A percentile compares a stretch with the other conserved stretches of the same genome.
These are phyloP conservation scores for Setaria viridis DNA, from an alignment of 202 grass and related monocot genomes.

Conservation along the genomic window DNA sequence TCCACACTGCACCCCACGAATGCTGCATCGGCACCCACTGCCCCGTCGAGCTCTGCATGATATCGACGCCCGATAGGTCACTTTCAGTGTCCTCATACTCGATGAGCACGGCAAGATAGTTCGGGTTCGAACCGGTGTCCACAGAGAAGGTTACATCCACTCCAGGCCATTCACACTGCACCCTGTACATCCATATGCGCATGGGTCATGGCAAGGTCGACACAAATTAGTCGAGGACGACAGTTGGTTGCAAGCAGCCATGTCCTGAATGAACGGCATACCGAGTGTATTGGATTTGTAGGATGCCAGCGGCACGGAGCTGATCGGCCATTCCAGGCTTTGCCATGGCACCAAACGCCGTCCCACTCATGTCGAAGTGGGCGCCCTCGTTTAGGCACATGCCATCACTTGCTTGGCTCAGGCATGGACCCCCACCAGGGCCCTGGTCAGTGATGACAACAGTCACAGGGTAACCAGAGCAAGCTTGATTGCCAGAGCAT, in stretches of 20 bases:
- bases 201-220: slow-evolving; percentile 5
- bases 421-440: slow-evolving; percentile 55
- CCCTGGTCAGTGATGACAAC: slow-evolving; percentile 76
- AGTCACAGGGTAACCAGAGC: slow-evolving; percentile 78
- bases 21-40: slow-evolving; percentile 70
- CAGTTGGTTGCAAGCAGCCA: not conserved
- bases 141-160: slow-evolving; percentile 64
- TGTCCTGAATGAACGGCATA: slow-evolving; percentile 24
- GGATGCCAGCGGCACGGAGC: slow-evolving; percentile 62
- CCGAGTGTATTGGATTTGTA: slow-evolving; percentile 71
- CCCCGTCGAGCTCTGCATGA: slow-evolving; percentile 39
- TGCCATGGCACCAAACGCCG: slow-evolving; percentile 76
- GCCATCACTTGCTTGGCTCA: slow-evolving; percentile 45
- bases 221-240: not conserved
- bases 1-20: slow-evolving; percentile 82
- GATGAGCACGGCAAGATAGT: slow-evolving; percentile 69
- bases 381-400: slow-evolving; percentile 64
- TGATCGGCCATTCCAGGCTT: slow-evolving; percentile 63
- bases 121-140: slow-evolving; percentile 66
- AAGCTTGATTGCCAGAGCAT: slow-evolving; percentile 67
- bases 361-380: slow-evolving; percentile 86
- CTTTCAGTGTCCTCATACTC: slow-evolving; percentile 67
- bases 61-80: slow-evolving; percentile 58
- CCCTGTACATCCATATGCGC: slow-evolving; percentile 37
- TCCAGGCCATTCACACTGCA: slow-evolving; percentile 70